Conservation (phyloP, 2,329 filamentous ascomycete species). For the Endoconidiophora polonica region DNA sequence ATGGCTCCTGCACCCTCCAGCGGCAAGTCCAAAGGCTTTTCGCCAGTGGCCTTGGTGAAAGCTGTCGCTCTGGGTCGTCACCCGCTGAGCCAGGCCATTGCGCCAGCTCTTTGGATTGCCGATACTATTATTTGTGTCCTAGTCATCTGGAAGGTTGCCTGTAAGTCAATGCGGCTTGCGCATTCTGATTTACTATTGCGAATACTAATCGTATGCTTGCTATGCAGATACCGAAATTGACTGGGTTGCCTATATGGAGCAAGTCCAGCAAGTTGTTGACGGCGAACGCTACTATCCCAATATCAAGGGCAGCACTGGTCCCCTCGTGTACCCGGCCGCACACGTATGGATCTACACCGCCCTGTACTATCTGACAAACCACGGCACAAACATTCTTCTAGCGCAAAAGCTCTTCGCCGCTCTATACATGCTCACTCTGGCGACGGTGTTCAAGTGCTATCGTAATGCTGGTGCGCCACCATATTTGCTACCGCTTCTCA, state of each 20-base stretch:
- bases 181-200: neutral
- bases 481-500: conserved; percentile 70
- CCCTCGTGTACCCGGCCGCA: conserved; percentile 83
- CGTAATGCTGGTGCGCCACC: conserved; percentile 61
- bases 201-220: neutral
- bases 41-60: conserved; percentile 17
- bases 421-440: conserved; percentile 62
- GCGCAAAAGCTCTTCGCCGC: conserved; percentile 74
- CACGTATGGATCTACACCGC: conserved; percentile 83
- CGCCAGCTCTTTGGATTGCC: conserved; percentile 46
- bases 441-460: conserved; percentile 70
- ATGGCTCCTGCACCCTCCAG: neutral
- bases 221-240: conserved; percentile 81
- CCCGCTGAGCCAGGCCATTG: conserved; percentile 31
- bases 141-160: conserved; percentile 69
- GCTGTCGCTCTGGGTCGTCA: conserved; percentile 34
- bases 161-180: conserved; percentile 32
- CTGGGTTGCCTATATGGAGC: conserved; percentile 94
- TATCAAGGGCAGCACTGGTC: conserved; percentile 77
- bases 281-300: conserved; percentile 80
- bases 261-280: conserved; percentile 59
- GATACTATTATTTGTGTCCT: conserved; percentile 57
- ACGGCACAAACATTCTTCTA: conserved; percentile 56
- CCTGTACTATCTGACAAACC: conserved; percentile 61
- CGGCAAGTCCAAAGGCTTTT: neutral